Evolutionary conservation across 1,139 yeast species (phyloP), one percentile per base, ranked within the genome.

Genomic region (Pichia sp.): DNA sequence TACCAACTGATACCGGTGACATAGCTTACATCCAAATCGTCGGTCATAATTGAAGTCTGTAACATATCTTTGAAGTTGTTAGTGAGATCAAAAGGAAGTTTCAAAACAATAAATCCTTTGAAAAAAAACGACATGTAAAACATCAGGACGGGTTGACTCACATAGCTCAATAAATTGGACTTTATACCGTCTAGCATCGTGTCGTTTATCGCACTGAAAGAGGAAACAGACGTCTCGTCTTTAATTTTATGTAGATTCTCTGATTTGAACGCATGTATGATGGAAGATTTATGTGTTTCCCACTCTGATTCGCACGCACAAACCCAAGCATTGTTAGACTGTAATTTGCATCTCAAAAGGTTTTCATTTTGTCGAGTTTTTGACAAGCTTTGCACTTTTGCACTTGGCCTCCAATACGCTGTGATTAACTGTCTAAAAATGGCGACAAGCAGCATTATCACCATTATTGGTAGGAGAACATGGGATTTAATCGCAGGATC

Each of bases 1-100:
- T 92, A 92, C 98, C 97, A 92, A n/a, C 97, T 88, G 32, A 94
- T 81, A 3, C 96, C 81, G 36, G 95, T 83, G n/a, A 92, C 98
- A 77, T 95, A 92, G 37, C 95, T 70, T 5, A 82, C 96, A 58
- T 88, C 94, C 51, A 92, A 71, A 57, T 92, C 95, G 1, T 82
- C 75, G 0, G 97, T 88, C 50, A 74, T 75, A 10, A 94, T 84
- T 3, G 97, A 96, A 33, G 79, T 78, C 62, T 92, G 98, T 39
- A 94, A 67, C 95, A 92, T 90, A 47, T 83, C 76, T 63, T 92
- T 92, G 69, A 92, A 92, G 49, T 94, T 81, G 39, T 82, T 75
- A 0, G 98, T 92, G 45, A 92, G 67, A 2, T 96, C 95, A 64
- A 83, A 83, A 27, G 92, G 92, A 44, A 83, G 63, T 57, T 78